These are phyloP conservation scores for Pilatotrama ljubarskyi DNA, from an alignment of 768 basidiomycete species.

Conservation along the genomic window DNA sequence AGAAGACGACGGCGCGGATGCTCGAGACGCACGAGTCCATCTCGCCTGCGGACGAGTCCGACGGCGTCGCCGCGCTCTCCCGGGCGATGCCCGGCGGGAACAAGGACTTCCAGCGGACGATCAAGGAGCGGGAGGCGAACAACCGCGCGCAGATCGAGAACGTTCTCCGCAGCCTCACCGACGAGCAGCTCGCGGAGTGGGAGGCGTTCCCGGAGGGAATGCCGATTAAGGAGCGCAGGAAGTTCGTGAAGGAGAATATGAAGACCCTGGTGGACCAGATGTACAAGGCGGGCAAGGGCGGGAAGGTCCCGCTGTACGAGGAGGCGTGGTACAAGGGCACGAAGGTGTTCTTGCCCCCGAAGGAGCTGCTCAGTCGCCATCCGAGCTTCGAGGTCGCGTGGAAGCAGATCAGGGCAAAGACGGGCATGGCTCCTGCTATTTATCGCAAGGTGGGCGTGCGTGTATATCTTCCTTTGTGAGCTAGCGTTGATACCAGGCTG, in stretches of 20 bases:
- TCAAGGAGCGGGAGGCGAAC: background rate
- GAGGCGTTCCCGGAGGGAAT: background rate
- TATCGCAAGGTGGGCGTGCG: background rate
- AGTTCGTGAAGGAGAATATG: background rate
- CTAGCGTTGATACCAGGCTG: no score
- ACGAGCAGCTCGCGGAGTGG: background rate
- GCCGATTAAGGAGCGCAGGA: background rate
- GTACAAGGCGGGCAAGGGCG: background rate
- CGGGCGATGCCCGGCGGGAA: background rate
- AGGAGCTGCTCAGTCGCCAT: slow-evolving; percentile 26
- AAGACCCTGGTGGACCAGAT: background rate
- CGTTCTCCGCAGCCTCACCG: background rate
- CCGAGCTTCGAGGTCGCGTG: slow-evolving; percentile 26
- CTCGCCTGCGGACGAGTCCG: background rate
- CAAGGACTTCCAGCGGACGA: background rate
- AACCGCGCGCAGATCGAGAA: background rate
- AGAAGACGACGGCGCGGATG: background rate
- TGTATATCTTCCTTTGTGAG: no score
- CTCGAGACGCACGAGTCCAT: background rate
- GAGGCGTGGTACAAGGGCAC: slow-evolving; percentile 27
- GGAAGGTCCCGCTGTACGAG: slow-evolving; percentile 14
- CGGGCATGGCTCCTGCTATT: background rate
- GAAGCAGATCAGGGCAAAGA: background rate
- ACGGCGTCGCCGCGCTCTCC: background rate
- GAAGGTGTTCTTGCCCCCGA: slow-evolving; percentile 29